A percentile compares a stretch with the other conserved stretches of the same genome.
Conservation (phyloP, 495 filamentous ascomycete genomes). For the Xylaria telfairii region DNA sequence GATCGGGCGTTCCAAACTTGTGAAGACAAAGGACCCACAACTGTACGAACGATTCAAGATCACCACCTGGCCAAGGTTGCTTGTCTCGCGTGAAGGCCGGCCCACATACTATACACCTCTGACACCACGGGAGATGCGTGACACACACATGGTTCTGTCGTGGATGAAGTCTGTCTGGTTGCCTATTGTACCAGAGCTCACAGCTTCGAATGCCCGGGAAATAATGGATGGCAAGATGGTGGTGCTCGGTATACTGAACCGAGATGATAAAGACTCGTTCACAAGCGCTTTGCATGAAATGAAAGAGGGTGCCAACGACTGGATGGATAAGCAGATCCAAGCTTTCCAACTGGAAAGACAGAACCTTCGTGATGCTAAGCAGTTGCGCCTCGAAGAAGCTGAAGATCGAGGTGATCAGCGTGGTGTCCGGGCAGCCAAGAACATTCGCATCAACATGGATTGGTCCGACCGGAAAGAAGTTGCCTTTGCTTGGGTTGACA, state of each 20-base stretch:
- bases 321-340: conserved; percentile 95
- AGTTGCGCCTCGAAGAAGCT: conserved; percentile 93
- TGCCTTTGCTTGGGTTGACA: conserved; percentile 97
- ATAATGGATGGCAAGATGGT: conserved; percentile 94
- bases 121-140: conserved; percentile 87
- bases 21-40: conserved; percentile 79
- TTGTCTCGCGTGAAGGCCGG: conserved; percentile 87
- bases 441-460: conserved; percentile 87
- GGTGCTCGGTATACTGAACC: conserved; percentile 86
- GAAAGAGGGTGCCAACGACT: conserved; percentile 93
- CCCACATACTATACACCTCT: conserved; percentile 87
- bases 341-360: conserved; percentile 89
- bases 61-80: conserved; percentile 88
- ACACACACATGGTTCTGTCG: conserved; percentile 75
- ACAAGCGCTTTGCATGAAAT: conserved; percentile 80
- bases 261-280: conserved; percentile 81
- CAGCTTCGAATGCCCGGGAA: conserved; percentile 85
- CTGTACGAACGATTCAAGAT: conserved; percentile 88
- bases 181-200: conserved; percentile 96
- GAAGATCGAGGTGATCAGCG: conserved; percentile 92
- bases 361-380: conserved; percentile 91
- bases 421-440: conserved; percentile 85
- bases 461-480: conserved; percentile 87
- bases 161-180: conserved; percentile 99
- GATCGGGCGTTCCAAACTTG: conserved; percentile 88